Conservation (phyloP, 2,329 filamentous ascomycete genomes). For the Aspergillus ibericus region DNA sequence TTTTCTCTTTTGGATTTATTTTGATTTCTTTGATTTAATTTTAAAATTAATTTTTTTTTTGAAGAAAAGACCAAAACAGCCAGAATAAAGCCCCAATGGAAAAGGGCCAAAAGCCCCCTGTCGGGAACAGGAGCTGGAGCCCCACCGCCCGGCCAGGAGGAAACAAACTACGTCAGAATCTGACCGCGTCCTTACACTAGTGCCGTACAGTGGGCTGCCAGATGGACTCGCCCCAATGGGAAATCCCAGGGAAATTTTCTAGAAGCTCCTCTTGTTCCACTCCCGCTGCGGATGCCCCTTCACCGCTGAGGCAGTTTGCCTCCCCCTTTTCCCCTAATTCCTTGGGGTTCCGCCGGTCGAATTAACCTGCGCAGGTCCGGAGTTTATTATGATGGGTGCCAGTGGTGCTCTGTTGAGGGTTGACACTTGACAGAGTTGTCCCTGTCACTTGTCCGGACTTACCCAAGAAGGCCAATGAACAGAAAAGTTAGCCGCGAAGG, state of each 20-base stretch:
- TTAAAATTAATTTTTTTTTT: conserved; percentile 14
- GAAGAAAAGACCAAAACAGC: conserved; percentile 7
- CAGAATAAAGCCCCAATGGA: background rate
- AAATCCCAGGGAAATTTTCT: conserved; percentile 28
- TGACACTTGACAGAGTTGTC: background rate
- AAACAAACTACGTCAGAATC: conserved; percentile 21
- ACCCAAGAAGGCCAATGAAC: background rate
- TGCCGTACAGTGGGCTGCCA: conserved; percentile 16
- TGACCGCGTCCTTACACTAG: conserved; percentile 17
- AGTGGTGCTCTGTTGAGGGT: background rate
- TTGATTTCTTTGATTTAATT: background rate
- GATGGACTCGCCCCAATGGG: conserved; percentile 20
- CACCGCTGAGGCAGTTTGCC: conserved; percentile 15
- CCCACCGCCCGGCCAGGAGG: conserved; percentile 20
- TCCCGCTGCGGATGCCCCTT: conserved; percentile 2
- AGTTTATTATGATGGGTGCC: background rate
- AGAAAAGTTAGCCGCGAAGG: background rate
- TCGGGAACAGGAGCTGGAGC: conserved; percentile 19
- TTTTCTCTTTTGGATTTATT: background rate
- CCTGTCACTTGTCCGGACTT: background rate
- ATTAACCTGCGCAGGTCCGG: background rate
- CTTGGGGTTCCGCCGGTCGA: conserved; percentile 4
- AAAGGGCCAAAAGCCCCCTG: conserved; percentile 15
- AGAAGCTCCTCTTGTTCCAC: conserved; percentile 19
- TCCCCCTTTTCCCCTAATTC: conserved; percentile 14